Base-by-base conservation (phyloP, 495 filamentous ascomycete genomes). In the Penicillium odoratum region DNA sequence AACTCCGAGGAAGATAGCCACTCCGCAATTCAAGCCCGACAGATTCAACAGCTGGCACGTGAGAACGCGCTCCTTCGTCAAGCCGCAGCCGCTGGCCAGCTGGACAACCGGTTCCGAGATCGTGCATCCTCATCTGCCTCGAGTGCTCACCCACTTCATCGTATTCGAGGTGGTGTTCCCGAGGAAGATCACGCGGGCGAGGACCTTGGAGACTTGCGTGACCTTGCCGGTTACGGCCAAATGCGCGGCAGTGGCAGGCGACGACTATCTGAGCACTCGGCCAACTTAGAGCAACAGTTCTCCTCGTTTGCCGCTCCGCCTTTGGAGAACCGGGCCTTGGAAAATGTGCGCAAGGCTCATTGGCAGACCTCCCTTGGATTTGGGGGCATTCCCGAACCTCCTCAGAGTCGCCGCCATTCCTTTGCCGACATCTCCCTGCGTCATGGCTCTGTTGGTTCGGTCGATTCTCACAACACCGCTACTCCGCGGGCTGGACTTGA, bases 371-470 rank as follows among this genome's bases (percentile, higher is more conserved):
- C 89, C 7, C 85, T 92, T 21, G 89, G 89, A 0, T 96, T 95
- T 66, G 86, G 85, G 28, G 83, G 87, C 18, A 61, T 89, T 40
- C 72, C 75, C 18, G 89, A 93, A 51, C 76, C 86, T 16, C 84
- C 90, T 30, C 92, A 97, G 61, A 97, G 93, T 66, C 85, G 94
- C 49, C 87, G 94, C 4, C 94, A 98, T 72, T 98, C 94, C n/a
- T 96, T 98, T 69, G 93, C 92, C n/a, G 90, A 93, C 66, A 81
- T 89, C 16, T 86, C 86, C 3, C 84, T 85, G 36, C 78, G 89
- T 31, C 87, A 91, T 60, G 77, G 75, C 10, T 92, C 89, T 4
- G 80, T 91, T 51, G 79, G 86, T 54, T 88, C 87, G 21, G 71
- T 81, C 50, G 88, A 91, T 36, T 69, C 78, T 5, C 73, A 74